These are phyloP conservation scores for Xylaria bambusicola DNA, from an alignment of 495 filamentous ascomycete genomes.

Conservation along the genomic window DNA sequence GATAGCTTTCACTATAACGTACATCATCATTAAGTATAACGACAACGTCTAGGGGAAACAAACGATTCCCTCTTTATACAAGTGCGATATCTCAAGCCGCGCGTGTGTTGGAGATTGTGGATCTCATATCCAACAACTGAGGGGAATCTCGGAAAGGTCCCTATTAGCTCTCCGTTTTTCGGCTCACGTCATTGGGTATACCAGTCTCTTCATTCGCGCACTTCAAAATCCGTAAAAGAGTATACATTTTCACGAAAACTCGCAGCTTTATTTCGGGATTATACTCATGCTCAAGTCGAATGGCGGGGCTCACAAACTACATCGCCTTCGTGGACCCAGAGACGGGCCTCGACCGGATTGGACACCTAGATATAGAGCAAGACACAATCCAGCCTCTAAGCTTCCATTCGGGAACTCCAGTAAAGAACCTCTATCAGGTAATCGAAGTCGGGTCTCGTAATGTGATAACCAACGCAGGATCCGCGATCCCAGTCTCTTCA, in stretches of 20 bases:
- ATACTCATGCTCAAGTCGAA: no score
- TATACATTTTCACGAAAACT: no score
- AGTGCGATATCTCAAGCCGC: not conserved
- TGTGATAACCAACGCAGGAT: slow-evolving; percentile 31
- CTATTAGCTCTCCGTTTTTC: not conserved
- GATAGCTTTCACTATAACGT: no score
- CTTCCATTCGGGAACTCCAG: slow-evolving; percentile 49
- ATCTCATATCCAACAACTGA: no score
- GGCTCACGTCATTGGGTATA: not conserved
- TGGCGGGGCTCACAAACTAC: slow-evolving; percentile 36
- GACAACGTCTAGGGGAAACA: no score
- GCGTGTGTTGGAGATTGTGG: not conserved
- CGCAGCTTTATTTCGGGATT: no score
- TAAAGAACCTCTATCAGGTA: slow-evolving; percentile 52
- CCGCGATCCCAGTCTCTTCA: slow-evolving; percentile 38
- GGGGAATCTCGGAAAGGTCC: not conserved
- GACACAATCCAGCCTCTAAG: slow-evolving; percentile 49
- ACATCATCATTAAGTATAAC: no score
- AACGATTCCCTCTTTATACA: no score
- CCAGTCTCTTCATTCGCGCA: not conserved
- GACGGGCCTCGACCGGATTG: slow-evolving; percentile 38
- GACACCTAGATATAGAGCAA: slow-evolving; percentile 46
- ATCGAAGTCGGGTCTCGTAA: slow-evolving; percentile 45
- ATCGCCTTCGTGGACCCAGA: slow-evolving; percentile 33
- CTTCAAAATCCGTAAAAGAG: not conserved